These are phyloP conservation scores for Kodamaea anthophila DNA, from an alignment of 1,139 yeast species.

Conservation along the genomic window DNA sequence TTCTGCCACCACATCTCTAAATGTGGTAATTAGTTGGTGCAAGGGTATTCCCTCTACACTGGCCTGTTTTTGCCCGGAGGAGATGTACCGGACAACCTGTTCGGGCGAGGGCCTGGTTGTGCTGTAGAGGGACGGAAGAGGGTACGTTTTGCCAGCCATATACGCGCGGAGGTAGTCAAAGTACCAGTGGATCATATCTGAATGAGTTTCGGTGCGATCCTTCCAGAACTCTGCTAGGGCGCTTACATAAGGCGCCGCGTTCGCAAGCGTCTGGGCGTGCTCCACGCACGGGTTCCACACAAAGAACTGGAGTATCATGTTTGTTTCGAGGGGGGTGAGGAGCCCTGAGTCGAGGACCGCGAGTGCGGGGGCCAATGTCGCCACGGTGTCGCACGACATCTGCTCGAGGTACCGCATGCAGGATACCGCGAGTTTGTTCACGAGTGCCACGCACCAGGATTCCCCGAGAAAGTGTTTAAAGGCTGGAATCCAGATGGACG, in stretches of 20 bases:
- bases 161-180: slow-evolving; percentile 13
- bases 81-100: slow-evolving; percentile 3
- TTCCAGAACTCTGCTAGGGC: slow-evolving; percentile 8
- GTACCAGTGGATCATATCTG: slow-evolving; percentile 21
- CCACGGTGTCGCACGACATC: neutral
- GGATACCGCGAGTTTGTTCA: neutral
- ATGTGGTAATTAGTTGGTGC: slow-evolving; percentile 25
- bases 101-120: slow-evolving; percentile 8
- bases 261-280: slow-evolving; percentile 2
- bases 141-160: slow-evolving; percentile 7
- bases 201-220: neutral
- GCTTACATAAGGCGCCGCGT: slow-evolving; percentile 4
- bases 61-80: neutral
- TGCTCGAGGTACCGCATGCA: slow-evolving; percentile 4
- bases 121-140: slow-evolving; percentile 17
- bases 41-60: slow-evolving; percentile 27
- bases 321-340: slow-evolving; percentile 5
- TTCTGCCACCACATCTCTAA: slow-evolving; percentile 32
- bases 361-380: slow-evolving; percentile 2
- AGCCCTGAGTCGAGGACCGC: slow-evolving; percentile 6
- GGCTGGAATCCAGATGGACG: slow-evolving; percentile 9
- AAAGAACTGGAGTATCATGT: slow-evolving; percentile 22
- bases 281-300: slow-evolving; percentile 26
- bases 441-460: slow-evolving; percentile 1
- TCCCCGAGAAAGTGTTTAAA: slow-evolving; percentile 10